phyloP scores from a whole-genome alignment of 257 asterid species.

The Fraxinus americana region DNA sequence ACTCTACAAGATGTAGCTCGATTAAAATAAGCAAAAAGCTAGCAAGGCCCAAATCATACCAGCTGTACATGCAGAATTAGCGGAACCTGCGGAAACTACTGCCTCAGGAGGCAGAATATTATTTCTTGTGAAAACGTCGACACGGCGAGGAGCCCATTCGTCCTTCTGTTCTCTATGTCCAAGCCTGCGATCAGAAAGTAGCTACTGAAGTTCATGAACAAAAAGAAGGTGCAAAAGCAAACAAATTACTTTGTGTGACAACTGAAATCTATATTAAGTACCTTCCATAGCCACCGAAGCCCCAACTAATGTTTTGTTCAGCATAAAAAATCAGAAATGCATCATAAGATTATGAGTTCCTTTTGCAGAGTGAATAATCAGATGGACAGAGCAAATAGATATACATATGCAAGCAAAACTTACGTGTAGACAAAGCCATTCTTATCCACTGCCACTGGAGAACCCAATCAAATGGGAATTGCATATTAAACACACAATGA shows the following conservation, averaged over 20 bases:
- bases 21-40: background rate
- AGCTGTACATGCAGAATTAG: conserved; percentile 90
- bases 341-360: background rate
- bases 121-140: conserved; percentile 83
- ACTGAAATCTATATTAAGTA: conserved; percentile 30
- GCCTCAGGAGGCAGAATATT: conserved; percentile 83
- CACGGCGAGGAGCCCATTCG: conserved; percentile 79
- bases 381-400: conserved; percentile 15
- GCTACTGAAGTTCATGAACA: conserved; percentile 23
- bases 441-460: conserved; percentile 88
- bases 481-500: conserved; percentile 13
- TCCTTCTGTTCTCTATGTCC: conserved; percentile 99
- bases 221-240: conserved; percentile 18
- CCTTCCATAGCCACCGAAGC: conserved; percentile 99
- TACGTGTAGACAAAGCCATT: conserved; percentile 96
- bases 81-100: conserved; percentile 86
- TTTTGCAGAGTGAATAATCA: background rate
- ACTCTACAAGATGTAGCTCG: background rate
- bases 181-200: conserved; percentile 60
- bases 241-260: background rate
- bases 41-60: conserved; percentile 46
- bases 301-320: conserved; percentile 68
- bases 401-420: conserved; percentile 41
- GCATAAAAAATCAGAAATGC: conserved; percentile 12
- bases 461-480: conserved; percentile 27